Base-by-base conservation (phyloP, 208 protist genomes). In the Histomonas meleagridis region DNA sequence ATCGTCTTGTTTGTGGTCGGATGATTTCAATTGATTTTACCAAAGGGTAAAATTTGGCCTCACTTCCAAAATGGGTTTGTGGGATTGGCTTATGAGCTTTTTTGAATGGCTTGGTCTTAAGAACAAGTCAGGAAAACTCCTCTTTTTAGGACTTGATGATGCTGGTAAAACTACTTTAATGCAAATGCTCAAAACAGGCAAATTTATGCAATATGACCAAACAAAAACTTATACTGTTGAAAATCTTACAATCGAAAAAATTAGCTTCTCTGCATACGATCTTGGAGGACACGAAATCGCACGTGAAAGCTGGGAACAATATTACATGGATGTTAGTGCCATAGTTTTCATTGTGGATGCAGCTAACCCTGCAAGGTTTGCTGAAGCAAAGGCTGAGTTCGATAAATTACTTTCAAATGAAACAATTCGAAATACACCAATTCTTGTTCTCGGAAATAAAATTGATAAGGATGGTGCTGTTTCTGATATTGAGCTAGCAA, bases 141-240 rank as follows among this genome's bases (percentile, higher is more conserved):
- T 99, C 5, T 99, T 99, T 94, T 96, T 99, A 26, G 98, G 98
- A 26, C 95, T 99, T 32, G 98, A 99, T 94, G 99, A 99, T 95
- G 98, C 98, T 14, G 98, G 98, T 57, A 99, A 99, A 94, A 99
- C 98, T 9, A 99, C 98, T 9, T 95, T 99, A 2, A 26, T 92
- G 35, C 38, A 76, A 23, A 46, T 26, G 28, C 28, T 92, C 7
- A 55, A 76, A 62, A 90, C 91, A n/a, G 91, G 62, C 16, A 51
- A 70, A 51, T 46, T 40, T 38, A 23, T 55, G 38, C 92, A 38
- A 49, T 48, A 43, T 49, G 35, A 72, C 12, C 62, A 78, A 38
- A 93, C 90, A 92, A 62, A 94, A 92, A 69, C 70, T 49, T 79
- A 79, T 51, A 51, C 90, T 97, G 78, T 97, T 16, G 79, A 99